A percentile compares a stretch with the other conserved stretches of the same genome.
Conservation (phyloP, 768 basidiomycete species). For the Galerina sulciceps region DNA sequence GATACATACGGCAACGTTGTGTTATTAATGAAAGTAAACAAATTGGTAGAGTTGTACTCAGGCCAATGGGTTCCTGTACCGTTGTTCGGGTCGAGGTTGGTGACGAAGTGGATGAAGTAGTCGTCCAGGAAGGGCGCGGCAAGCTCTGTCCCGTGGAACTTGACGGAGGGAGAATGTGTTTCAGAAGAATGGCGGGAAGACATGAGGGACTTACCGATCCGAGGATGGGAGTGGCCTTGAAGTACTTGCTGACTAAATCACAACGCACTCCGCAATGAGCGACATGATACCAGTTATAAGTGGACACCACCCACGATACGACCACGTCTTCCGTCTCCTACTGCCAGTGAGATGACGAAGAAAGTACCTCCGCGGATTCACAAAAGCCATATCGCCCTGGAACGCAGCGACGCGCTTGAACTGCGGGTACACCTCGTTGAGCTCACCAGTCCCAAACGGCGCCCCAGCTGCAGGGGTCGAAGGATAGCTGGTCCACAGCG, state of each 20-base stretch:
- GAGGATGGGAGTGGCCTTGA: conserved; percentile 8
- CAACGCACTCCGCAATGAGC: neutral
- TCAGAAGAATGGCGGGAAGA: neutral
- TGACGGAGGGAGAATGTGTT: neutral
- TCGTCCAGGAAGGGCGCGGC: conserved; percentile 25
- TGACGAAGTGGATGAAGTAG: conserved; percentile 18
- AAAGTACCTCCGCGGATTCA: conserved; percentile 51
- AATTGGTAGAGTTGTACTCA: conserved; percentile 10
- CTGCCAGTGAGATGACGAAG: conserved; percentile 34
- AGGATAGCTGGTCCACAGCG: conserved; percentile 24
- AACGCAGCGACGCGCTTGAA: conserved; percentile 55
- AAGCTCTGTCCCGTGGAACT: conserved; percentile 18
- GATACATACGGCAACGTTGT: too few species aligned
- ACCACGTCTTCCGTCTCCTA: conserved; percentile 43
- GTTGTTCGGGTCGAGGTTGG: conserved; percentile 43
- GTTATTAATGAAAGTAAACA: conserved; percentile 29
- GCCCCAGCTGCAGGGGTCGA: conserved; percentile 19
- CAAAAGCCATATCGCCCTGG: conserved; percentile 51
- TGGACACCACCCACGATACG: conserved; percentile 30
- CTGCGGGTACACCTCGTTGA: conserved; percentile 36
- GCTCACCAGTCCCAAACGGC: conserved; percentile 21
- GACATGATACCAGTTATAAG: too few species aligned
- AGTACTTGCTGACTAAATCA: conserved; percentile 20
- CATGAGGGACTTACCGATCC: conserved; percentile 15
- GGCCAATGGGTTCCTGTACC: conserved; percentile 28